Evolutionary conservation across 2,329 filamentous ascomycete species (phyloP), one percentile per base, ranked within the genome.

Genomic region (Cladophialophora chaetospira): DNA sequence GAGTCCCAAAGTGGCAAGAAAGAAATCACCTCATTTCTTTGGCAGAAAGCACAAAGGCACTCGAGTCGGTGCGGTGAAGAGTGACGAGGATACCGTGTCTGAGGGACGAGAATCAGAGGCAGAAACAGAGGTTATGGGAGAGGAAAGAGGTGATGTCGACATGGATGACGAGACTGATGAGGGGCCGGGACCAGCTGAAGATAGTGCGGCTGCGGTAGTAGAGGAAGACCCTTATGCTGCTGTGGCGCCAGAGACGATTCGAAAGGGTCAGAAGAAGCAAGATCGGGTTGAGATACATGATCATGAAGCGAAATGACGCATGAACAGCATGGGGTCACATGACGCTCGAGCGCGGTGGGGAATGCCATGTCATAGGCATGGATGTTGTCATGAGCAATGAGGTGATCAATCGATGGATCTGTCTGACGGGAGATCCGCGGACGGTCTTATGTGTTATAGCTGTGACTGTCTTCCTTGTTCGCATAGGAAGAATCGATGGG

Each of bases 51-150:
- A 43, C 38, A 40, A 52, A 28, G 48, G 42, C n/a, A 48, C 35
- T 10, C 33, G 26, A 19, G 28, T 44, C 10, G 57, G 49, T 11
- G n/a, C 31, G 10, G 49, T 50, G 21, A 45, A 53, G 19, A 25
- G 29, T 11, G 50, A 60, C 13, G 61, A 57, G 46, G 59, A 63
- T 43, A 55, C 58, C 4, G 50, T 62, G 21, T 51, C 46, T 2
- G 53, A 61, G 21, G 33, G 35, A 33, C 57, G 60, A 38, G 44
- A 51, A 33, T 60, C 58, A 2, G 63, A 65, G 40, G 63, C 63
- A 11, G 63, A 65, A 42, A 65, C 63, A 21, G 63, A 65, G 52
- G 61, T 65, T 33, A 60, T 65, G 51, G 63, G 60, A 8, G 52
- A 55, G 31, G 53, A 44, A 10, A 52, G 45, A 26, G 23, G 8